Evolutionary conservation across 2,329 filamentous ascomycete genomes (phyloP), one percentile per base, ranked within the genome.

Genomic region (Alternaria sp.): DNA sequence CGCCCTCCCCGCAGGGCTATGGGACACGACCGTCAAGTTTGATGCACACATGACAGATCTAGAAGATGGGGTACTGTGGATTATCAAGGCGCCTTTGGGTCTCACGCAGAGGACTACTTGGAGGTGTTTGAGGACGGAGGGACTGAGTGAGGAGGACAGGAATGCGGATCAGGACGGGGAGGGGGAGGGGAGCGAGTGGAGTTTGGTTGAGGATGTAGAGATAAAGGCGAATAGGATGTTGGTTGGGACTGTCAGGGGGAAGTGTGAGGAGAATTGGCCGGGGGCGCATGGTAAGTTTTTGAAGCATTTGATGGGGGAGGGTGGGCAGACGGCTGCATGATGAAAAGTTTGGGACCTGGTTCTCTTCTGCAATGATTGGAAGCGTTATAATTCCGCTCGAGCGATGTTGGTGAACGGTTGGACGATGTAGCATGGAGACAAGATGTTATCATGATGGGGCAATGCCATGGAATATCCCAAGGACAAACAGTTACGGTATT

Each of bases 201-300:
- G 65, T 54, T 40, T 78, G 13, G 72, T 76, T 2, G 75, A 78
- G 54, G 73, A 77, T 63, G 72, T 76, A 29, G 73, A 76, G 62
- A 77, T 78, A 31, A 70, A 60, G 50, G 73, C 69, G 37, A 73
- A 68, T 31, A 64, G 72, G 54, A 50, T 78, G 45, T 48, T 78
- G 36, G 67, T 75, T 2, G 73, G 71, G 2, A 76, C 72, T 24
- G 76, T 77, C 11, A 77, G 66, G 63, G 68, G 67, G 0, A 78
- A 78, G 62, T 77, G 75, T 51, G 76, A 77, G 61, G 66, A 68
- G 55, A 76, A 72, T 37, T 78, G 72, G 72, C 68, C 60, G 41
- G 72, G 74, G 5, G 58, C 70, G 11, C 76, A 77, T 64, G 60
- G 49, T n/a, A 65, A 61, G 56, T 77, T 73, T 57, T 50, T 75